Evolutionary conservation across 306 rosid genomes (phyloP), one percentile per base, ranked within the genome.

Genomic region (Rosa persica): DNA sequence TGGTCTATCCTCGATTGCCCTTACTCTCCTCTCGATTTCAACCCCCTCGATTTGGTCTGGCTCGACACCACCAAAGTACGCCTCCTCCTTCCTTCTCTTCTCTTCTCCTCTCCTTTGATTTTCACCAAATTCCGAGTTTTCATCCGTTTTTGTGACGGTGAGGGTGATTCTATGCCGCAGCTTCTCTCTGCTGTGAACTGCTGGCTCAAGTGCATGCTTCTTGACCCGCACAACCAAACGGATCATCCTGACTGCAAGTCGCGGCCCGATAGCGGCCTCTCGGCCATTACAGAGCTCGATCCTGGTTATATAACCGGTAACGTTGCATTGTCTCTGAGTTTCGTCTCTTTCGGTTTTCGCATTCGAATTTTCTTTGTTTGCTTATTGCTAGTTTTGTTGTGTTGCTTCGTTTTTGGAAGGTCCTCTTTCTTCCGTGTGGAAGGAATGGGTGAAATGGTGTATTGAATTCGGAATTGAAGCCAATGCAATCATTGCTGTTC

Each of bases 1-100:
- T 95, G 99, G 99, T 95, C 99, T 54, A 89, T 95, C 76, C 96
- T 95, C 19, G 98, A 95, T 85, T 95, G 99, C 72, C 97, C 98
- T 46, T 95, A 70, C 86, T 91, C 99, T 67, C 99, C 99, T 3
- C 98, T 95, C 78, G 96, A 95, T 89, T 92, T 95, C 93, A 92
- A 95, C 72, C 99, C 99, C 44, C 99, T 95, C 90, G 99, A 95
- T 88, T 93, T 95, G 93, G 99, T 95, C 71, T 95, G 99, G 99
- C 98, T 95, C 64, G 99, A 95, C 84, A 85, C 91, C 70, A 95
- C 98, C 64, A 95, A 90, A 75, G 99, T 95, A 86, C 19, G 71
- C 77, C 16, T 6, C 75, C 7, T 2, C 73, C 48, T 65, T 67
- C 57, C 36, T 0, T 40, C 25, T 51, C n/a, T 70, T 36, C 54